These are phyloP conservation scores for Quillaja saponaria DNA, from an alignment of 306 rosid species.

Conservation along the genomic window DNA sequence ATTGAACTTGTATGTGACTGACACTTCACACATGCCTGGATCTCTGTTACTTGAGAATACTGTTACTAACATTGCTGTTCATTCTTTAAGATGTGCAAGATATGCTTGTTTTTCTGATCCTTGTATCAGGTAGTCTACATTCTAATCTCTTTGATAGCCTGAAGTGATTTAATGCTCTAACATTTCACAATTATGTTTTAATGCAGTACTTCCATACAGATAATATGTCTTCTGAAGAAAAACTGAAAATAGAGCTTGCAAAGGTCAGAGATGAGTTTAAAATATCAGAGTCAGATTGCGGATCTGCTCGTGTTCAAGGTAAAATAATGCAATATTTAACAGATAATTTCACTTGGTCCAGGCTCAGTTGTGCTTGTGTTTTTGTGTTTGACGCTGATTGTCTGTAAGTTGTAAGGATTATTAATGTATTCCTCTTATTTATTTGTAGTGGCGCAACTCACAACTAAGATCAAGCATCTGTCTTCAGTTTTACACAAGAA, in stretches of 20 bases:
- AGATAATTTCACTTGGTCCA: neutral
- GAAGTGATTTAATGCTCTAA: conserved; percentile 21
- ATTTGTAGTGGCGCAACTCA: conserved; percentile 81
- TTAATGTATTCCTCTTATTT: conserved; percentile 25
- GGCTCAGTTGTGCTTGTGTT: neutral
- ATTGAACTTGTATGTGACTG: neutral
- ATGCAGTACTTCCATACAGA: conserved; percentile 89
- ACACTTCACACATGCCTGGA: too few species aligned
- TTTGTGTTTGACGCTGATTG: conserved; percentile 10
- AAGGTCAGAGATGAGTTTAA: conserved; percentile 85
- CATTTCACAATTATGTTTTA: conserved; percentile 28
- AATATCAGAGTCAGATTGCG: conserved; percentile 93
- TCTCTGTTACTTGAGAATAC: too few species aligned
- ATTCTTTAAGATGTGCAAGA: conserved; percentile 1
- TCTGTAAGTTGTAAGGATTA: conserved; percentile 18
- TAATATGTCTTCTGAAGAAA: conserved; percentile 84
- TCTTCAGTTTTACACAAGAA: conserved; percentile 76
- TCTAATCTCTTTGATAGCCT: conserved; percentile 7
- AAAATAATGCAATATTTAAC: conserved; percentile 22
- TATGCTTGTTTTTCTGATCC: conserved; percentile 1
- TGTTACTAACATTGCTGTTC: too few species aligned
- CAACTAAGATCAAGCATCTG: conserved; percentile 84
- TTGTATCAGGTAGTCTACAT: neutral
- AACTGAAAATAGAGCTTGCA: conserved; percentile 74
- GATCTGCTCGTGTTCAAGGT: conserved; percentile 95